Conservation (phyloP, 371 early-diverging fungal genomes). For the Apophysomyces variabilis region DNA sequence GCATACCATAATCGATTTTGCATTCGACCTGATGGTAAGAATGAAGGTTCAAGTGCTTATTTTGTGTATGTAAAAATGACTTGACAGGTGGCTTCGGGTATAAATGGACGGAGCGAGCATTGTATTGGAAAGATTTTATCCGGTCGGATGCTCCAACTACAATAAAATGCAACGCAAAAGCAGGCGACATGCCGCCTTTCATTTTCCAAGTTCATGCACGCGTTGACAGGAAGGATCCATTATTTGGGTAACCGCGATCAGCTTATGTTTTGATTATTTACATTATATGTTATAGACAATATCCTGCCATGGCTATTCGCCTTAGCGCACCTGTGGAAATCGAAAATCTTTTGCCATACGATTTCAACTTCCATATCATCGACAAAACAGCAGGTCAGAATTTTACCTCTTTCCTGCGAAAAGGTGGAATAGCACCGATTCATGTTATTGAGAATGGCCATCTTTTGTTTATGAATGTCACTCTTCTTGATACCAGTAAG, state of each 20-base stretch:
- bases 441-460: constrained; percentile 89
- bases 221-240: constrained; percentile 54
- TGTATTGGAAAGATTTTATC: constrained; percentile 75
- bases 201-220: constrained; percentile 72
- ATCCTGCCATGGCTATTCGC: constrained; percentile 85
- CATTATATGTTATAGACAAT: constrained; percentile 40
- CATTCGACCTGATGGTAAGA: constrained; percentile 80
- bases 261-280: not conserved
- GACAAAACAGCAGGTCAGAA: constrained; percentile 76
- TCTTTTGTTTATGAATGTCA: constrained; percentile 76
- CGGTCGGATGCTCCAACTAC: constrained; percentile 41
- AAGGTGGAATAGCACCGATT: constrained; percentile 78
- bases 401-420: constrained; percentile 64
- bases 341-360: constrained; percentile 94
- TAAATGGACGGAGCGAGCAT: constrained; percentile 68
- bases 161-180: constrained; percentile 43
- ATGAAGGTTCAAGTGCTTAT: not conserved
- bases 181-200: constrained; percentile 68
- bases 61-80: not conserved
- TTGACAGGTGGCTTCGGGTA: constrained; percentile 75
- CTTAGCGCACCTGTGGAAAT: constrained; percentile 91
- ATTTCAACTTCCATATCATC: constrained; percentile 77
- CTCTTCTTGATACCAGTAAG: constrained; percentile 73
- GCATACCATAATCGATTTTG: constrained; percentile 80
- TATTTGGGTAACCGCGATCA: constrained; percentile 39